Evolutionary conservation across 1,139 yeast genomes (phyloP), one percentile per base, ranked within the genome.

Genomic region (Zhuliangozyma parablackwelliae): DNA sequence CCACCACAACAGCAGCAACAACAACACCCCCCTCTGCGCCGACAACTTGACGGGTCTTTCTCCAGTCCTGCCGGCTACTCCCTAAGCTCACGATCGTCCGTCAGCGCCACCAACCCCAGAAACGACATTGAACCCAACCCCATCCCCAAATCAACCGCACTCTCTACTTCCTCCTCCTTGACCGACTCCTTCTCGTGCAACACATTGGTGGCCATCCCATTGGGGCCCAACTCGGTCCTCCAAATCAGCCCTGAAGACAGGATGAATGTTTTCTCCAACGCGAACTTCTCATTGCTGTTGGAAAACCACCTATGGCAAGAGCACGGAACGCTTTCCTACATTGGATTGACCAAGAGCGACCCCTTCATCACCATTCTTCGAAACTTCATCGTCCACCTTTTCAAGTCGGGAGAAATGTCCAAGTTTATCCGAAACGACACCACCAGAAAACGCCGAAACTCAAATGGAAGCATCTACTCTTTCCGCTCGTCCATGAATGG

Each of bases 271-370:
- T 67, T 67, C 42, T 44, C 62, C n/a, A 56, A 61, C 43, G 71
- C 75, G 2, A 60, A 65, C 37, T 57, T 49, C 41, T 59, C 74
- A 0, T 47, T 69, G 21, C 54, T 57, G 38, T 53, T 64, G 6
- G 74, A 69, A 36, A 75, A 75, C 2, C 56, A 61, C 1, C 46
- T 48, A 30, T 60, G 72, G 61, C 73, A 68, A 41, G 63, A 59
- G 31, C 72, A 68, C 37, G 76, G 76, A 2, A 54, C 60, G n/a
- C 44, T 69, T 23, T 64, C 73, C 2, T 69, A 66, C 39, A 57
- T 68, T 31, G 75, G 75, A 1, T 49, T 69, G 30, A 63, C 71
- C 5, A 70, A 69, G 41, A 56, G 66, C 40, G 76, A 70, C 43
- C 65, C 69, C 6, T 70, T 63, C 43, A 59, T 67, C 28, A 63